Conservation (phyloP, 2,329 filamentous ascomycete genomes). For the Sclerotinia borealis region DNA sequence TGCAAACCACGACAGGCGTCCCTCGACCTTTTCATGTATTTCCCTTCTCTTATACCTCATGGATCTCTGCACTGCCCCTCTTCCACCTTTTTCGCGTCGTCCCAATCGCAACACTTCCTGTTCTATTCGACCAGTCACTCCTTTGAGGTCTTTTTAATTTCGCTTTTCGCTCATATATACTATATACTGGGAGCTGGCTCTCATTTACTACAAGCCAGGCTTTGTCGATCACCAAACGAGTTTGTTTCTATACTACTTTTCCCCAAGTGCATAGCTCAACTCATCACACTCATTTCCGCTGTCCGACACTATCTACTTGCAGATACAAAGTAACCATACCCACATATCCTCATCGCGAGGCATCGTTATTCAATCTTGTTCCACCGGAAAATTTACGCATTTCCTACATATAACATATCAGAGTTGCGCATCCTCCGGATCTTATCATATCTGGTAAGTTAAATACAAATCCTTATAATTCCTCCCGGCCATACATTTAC, state of each 20-base stretch:
- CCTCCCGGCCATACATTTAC: conserved; percentile 12
- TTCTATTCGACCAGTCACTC: conserved; percentile 45
- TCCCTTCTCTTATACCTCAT: conserved; percentile 47
- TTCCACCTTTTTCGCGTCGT: conserved; percentile 39
- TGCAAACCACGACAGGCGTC: conserved; percentile 26
- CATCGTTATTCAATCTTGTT: conserved; percentile 36
- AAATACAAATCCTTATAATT: conserved; percentile 17
- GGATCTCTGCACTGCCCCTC: conserved; percentile 46
- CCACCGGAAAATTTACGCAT: conserved; percentile 34
- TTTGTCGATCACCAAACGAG: conserved; percentile 38
- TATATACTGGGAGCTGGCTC: conserved; percentile 52
- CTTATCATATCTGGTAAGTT: conserved; percentile 30
- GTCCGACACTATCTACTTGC: conserved; percentile 21
- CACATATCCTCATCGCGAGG: conserved; percentile 36
- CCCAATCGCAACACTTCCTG: conserved; percentile 38
- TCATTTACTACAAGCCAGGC: conserved; percentile 41
- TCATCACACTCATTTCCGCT: conserved; percentile 37
- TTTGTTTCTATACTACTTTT: conserved; percentile 34
- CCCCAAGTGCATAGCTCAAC: conserved; percentile 34
- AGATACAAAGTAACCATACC: conserved; percentile 32
- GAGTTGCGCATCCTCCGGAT: conserved; percentile 29
- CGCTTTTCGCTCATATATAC: conserved; percentile 41
- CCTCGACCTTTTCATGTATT: conserved; percentile 34
- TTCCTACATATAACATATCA: conserved; percentile 38
- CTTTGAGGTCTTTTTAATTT: conserved; percentile 41